These are phyloP conservation scores for Aspergillus alliaceus DNA, from an alignment of 2,329 filamentous ascomycete genomes.

Conservation along the genomic window DNA sequence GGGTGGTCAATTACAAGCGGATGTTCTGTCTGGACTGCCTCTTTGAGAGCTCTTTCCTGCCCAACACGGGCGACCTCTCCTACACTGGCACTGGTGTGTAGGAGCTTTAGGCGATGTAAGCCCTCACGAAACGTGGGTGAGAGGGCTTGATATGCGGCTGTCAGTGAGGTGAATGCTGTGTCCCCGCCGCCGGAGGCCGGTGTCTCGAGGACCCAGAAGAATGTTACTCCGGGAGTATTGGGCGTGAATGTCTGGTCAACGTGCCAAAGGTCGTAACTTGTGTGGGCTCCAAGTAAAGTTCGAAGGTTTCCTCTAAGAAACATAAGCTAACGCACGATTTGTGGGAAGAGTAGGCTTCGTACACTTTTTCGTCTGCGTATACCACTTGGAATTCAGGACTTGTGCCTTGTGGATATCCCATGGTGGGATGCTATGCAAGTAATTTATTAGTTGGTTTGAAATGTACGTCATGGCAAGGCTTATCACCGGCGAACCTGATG, in stretches of 20 bases:
- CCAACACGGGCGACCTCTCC: constrained; percentile 9
- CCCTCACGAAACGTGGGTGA: constrained; percentile 9
- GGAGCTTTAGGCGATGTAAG: constrained; percentile 7
- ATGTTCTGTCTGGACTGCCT: constrained; percentile 11
- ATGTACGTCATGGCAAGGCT: neutral
- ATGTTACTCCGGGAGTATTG: constrained; percentile 7
- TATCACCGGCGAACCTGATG: constrained; percentile 1
- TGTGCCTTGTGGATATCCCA: constrained; percentile 11
- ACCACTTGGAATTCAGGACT: constrained; percentile 10
- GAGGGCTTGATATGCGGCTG: constrained; percentile 8
- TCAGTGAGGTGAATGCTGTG: constrained; percentile 10
- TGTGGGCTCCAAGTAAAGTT: constrained; percentile 6
- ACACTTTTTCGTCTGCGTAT: constrained; percentile 13
- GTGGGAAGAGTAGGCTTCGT: neutral
- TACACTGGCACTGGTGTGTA: constrained; percentile 11
- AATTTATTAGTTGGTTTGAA: neutral
- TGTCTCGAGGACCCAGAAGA: constrained; percentile 12
- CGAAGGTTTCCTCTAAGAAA: constrained; percentile 5
- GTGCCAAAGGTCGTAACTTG: constrained; percentile 12
- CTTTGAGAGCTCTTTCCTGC: constrained; percentile 8
- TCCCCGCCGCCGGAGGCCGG: constrained; percentile 8
- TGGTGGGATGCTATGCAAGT: constrained; percentile 7
- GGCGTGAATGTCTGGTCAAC: constrained; percentile 11
- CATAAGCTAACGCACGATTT: neutral
- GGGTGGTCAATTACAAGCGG: constrained; percentile 8